These are phyloP conservation scores for Fusarium lyarnte DNA, from an alignment of 2,329 filamentous ascomycete species.

Conservation along the genomic window DNA sequence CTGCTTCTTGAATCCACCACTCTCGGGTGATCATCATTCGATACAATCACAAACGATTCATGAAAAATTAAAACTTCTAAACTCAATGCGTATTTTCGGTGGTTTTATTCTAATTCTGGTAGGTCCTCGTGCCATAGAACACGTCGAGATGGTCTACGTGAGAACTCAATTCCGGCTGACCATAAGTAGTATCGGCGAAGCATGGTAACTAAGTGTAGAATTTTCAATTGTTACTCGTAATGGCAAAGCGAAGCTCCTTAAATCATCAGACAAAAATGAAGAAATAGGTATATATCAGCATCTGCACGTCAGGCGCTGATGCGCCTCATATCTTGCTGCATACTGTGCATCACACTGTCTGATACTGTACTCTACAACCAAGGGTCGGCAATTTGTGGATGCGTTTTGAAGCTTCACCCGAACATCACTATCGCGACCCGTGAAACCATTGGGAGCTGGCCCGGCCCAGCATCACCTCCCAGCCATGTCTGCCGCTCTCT, in stretches of 20 bases:
- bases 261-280: background rate
- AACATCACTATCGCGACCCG: conserved; percentile 36
- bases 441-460: conserved; percentile 46
- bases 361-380: conserved; percentile 35
- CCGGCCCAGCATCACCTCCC: conserved; percentile 41
- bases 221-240: background rate
- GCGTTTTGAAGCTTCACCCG: conserved; percentile 40
- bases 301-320: background rate
- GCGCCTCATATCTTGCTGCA: background rate
- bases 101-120: background rate
- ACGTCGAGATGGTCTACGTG: background rate
- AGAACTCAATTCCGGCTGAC: background rate
- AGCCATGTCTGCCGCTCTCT: conserved; percentile 40
- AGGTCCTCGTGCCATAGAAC: background rate
- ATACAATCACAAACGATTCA: background rate
- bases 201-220: background rate
- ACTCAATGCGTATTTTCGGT: background rate
- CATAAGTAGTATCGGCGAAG: background rate
- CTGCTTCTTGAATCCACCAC: background rate
- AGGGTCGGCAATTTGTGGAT: conserved; percentile 39
- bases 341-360: conserved; percentile 36
- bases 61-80: background rate
- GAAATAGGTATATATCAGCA: background rate
- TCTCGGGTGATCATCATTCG: background rate
- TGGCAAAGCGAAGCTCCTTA: background rate